Conservation (phyloP, 768 basidiomycete species). For the Brasilioporus rufonigricans region DNA sequence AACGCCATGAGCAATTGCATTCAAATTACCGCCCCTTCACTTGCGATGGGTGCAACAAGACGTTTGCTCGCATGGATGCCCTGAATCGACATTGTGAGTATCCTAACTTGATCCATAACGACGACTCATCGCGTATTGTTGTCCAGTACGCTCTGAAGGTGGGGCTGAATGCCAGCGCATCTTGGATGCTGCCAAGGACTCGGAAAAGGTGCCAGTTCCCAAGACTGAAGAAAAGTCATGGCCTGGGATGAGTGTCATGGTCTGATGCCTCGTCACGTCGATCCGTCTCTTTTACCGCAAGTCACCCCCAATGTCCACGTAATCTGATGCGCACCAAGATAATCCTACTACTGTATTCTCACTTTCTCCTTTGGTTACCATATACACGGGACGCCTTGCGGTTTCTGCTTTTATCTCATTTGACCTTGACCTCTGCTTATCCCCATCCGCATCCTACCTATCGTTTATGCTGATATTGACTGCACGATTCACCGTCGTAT, state of each 20-base stretch:
- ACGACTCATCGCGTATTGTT: not conserved
- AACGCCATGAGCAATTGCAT: conserved; percentile 93
- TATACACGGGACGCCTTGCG: conserved; percentile 31
- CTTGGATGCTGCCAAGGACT: conserved; percentile 35
- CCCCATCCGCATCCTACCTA: conserved; percentile 3
- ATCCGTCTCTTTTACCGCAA: conserved; percentile 12
- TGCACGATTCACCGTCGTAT: conserved; percentile 13
- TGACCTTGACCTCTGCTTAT: not conserved
- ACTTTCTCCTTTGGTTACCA: conserved; percentile 18
- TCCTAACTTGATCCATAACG: not conserved
- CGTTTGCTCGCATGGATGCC: conserved; percentile 94
- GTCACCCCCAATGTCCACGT: conserved; percentile 18
- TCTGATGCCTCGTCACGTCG: conserved; percentile 22
- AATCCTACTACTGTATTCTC: conserved; percentile 19
- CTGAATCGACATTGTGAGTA: conserved; percentile 87
- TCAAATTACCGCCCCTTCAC: conserved; percentile 89
- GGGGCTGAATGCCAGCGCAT: conserved; percentile 68
- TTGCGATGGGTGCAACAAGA: conserved; percentile 90
- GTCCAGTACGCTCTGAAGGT: conserved; percentile 73
- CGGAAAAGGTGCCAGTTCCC: conserved; percentile 21
- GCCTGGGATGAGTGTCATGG: conserved; percentile 33
- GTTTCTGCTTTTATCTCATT: conserved; percentile 21
- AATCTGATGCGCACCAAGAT: conserved; percentile 25
- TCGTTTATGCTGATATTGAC: conserved; percentile 29
- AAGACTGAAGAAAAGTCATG: conserved; percentile 35